Evolutionary conservation across 441 rosid species (phyloP).

Genomic region (Viola pubescens): DNA sequence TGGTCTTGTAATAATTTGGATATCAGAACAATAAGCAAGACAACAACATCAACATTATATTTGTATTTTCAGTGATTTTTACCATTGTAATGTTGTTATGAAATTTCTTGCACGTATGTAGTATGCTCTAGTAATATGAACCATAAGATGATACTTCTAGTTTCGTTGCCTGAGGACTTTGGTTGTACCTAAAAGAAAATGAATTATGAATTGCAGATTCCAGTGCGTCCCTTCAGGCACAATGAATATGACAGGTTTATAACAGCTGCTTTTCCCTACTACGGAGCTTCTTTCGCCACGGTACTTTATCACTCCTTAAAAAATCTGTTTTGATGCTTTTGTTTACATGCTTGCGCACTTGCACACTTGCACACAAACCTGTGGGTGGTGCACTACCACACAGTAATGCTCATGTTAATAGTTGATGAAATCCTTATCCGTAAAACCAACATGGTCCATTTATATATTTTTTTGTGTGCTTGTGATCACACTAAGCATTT

Average conservation of each 20-base stretch:
- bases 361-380: neutral
- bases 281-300: slow-evolving; percentile 62
- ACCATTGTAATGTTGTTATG: too few species aligned
- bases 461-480: neutral
- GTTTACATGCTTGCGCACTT: neutral
- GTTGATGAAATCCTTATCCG: neutral
- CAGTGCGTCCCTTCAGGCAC: slow-evolving; percentile 69
- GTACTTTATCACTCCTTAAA: slow-evolving; percentile 28
- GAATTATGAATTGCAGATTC: slow-evolving; percentile 43
- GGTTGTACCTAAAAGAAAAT: neutral
- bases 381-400: neutral
- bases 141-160: too few species aligned
- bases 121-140: too few species aligned
- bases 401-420: neutral
- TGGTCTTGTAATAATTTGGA: too few species aligned
- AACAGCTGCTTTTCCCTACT: slow-evolving; percentile 58
- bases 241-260: slow-evolving; percentile 70
- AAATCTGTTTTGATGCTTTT: neutral
- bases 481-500: slow-evolving; percentile 1
- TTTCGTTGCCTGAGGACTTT: too few species aligned
- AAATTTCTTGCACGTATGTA: too few species aligned
- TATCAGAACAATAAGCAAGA: too few species aligned
- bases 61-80: too few species aligned
- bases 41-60: too few species aligned
- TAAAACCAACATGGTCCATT: too few species aligned